phyloP scores from a whole-genome alignment of 129 eudicot genomes.

The Glebionis coronaria region DNA sequence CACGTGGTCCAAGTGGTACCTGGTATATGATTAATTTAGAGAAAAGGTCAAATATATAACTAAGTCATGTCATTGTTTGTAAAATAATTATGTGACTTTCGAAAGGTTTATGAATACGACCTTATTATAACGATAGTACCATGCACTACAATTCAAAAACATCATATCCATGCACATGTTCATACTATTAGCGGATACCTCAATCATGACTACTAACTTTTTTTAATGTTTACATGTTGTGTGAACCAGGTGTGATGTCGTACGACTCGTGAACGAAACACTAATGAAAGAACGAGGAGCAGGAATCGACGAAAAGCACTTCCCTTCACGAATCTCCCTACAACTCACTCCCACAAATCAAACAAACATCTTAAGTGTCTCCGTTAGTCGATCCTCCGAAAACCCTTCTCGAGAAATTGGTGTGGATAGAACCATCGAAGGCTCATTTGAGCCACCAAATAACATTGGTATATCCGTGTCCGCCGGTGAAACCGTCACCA shows the following conservation, averaged over 20 bases:
- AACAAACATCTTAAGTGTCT: slow-evolving; percentile 60
- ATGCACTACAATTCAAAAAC: neutral
- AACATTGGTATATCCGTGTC: slow-evolving; percentile 51
- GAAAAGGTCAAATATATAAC: neutral
- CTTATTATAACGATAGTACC: slow-evolving; percentile 6
- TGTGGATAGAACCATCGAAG: slow-evolving; percentile 57
- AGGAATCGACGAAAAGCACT: slow-evolving; percentile 75
- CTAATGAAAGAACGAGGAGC: slow-evolving; percentile 69
- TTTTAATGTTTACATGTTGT: neutral
- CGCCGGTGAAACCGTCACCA: slow-evolving; percentile 65
- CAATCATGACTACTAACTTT: too few relatives aligned
- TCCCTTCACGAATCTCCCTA: slow-evolving; percentile 79
- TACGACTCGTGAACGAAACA: slow-evolving; percentile 50
- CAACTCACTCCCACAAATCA: slow-evolving; percentile 65
- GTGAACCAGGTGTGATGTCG: slow-evolving; percentile 60
- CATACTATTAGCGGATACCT: slow-evolving; percentile 1
- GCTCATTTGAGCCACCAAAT: slow-evolving; percentile 62
- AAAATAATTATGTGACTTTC: neutral
- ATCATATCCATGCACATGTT: neutral
- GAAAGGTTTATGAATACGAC: neutral
- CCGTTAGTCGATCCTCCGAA: slow-evolving; percentile 74
- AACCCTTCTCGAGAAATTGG: slow-evolving; percentile 71
- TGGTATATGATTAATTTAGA: neutral
- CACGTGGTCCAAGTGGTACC: slow-evolving; percentile 3
- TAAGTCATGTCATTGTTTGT: neutral